These are phyloP conservation scores for Adansonia digitata DNA, from an alignment of 345 rosid genomes.

Conservation along the genomic window DNA sequence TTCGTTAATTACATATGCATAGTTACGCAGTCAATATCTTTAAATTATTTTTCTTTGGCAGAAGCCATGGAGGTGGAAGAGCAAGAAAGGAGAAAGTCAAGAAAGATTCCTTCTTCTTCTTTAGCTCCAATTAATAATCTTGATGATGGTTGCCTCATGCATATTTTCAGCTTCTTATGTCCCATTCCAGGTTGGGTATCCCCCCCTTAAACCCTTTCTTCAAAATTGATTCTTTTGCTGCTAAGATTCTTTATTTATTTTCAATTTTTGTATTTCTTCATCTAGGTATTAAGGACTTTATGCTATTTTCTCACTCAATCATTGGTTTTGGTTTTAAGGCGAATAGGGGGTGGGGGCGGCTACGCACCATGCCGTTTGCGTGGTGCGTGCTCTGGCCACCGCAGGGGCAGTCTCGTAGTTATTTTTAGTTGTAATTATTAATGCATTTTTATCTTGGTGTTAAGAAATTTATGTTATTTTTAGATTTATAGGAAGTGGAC, in stretches of 20 bases:
- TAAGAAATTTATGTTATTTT: background rate
- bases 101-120: background rate
- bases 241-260: background rate
- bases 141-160: conserved; percentile 99
- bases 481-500: background rate
- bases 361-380: too few species aligned
- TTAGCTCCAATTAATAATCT: conserved; percentile 55
- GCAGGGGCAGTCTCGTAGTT: too few species aligned
- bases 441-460: background rate
- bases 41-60: too few species aligned
- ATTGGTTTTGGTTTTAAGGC: background rate
- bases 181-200: conserved; percentile 67
- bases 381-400: too few species aligned
- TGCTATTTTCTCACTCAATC: background rate
- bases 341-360: background rate
- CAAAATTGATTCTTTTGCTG: background rate
- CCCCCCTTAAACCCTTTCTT: background rate
- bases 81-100: background rate
- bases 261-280: background rate
- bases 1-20: background rate
- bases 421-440: background rate
- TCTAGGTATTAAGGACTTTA: background rate
- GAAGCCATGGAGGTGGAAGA: conserved; percentile 15
- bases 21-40: background rate
- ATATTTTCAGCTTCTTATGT: conserved; percentile 87